Evolutionary conservation across 208 protist species (phyloP), one percentile per base, ranked within the genome.

Genomic region (Crithidia sp.): DNA sequence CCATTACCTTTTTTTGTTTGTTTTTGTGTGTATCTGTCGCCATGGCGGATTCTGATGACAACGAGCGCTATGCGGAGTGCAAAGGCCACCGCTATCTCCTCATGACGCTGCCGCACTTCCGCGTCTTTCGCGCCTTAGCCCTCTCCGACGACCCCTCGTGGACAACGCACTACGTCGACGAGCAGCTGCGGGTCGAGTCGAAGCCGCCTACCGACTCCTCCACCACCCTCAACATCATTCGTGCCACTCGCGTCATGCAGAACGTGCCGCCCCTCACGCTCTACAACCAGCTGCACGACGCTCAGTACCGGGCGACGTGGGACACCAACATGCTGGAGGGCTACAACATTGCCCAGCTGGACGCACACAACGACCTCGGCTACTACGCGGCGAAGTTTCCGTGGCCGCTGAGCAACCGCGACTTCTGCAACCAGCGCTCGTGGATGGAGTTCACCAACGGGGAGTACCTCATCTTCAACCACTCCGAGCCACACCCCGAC

Each of bases 391-490:
- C 79, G 14, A 96, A 93, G 77, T 92, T 97, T 64, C 93, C 93
- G 5, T 93, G 87, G 86, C 89, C 88, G 14, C 77, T 97, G 45
- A 84, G 85, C 19, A 96, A 97, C 63, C 88, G 93, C 10, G 93
- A 97, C 72, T 97, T 97, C 60, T 95, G 90, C 83, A 97, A 97
- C 67, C 77, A 88, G 83, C 88, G 94, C 10, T 95, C 92, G n/a
- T 97, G 94, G 92, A 95, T 94, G 89, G 90, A 96, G 76, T 95
- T 95, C 69, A 85, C 79, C 12, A 93, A 96, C 67, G 90, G 89
- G 7, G 91, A 97, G 67, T 97, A 87, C 70, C 81, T 97, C 62
- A 97, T 97, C 52, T 95, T 97, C 71, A 97, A 97, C 77, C 92
- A 96, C 83, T 96, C 94, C 19, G 90, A 87, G 49, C 76, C 87